A percentile compares a stretch with the other conserved stretches of the same genome.
phyloP scores from a whole-genome alignment of 768 basidiomycete species.

The Lentinula lateritia region DNA sequence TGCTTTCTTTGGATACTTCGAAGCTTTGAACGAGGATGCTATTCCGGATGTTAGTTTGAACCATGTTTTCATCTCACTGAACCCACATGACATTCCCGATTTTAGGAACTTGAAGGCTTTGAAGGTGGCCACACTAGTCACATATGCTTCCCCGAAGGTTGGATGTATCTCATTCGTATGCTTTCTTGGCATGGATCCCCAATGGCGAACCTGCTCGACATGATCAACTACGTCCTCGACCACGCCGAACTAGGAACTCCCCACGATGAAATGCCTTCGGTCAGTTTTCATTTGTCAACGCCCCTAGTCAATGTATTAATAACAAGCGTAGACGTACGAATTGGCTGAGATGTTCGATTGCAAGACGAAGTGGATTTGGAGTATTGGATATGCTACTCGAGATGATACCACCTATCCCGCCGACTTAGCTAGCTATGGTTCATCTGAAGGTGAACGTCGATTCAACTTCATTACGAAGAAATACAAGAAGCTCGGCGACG shows the following conservation, averaged over 20 bases:
- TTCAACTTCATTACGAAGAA: constrained; percentile 13
- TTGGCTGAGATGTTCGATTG: constrained; percentile 10
- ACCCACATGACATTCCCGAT: background rate
- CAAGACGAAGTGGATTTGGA: constrained; percentile 10
- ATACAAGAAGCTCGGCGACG: constrained; percentile 11
- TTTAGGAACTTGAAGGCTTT: constrained; percentile 9
- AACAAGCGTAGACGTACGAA: background rate
- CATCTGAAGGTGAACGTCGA: constrained; percentile 8
- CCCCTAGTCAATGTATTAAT: background rate
- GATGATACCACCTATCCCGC: constrained; percentile 10
- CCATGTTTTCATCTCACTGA: too few relatives aligned
- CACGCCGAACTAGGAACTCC: constrained; percentile 9
- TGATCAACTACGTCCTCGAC: constrained; percentile 12
- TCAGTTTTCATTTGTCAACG: background rate
- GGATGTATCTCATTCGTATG: constrained; percentile 13
- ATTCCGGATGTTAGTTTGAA: constrained; percentile 1
- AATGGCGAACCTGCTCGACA: constrained; percentile 11
- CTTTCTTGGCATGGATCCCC: constrained; percentile 11
- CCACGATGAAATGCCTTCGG: constrained; percentile 7
- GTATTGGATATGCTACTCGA: constrained; percentile 11
- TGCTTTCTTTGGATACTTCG: constrained; percentile 13
- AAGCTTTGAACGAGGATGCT: constrained; percentile 2
- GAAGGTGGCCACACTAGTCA: constrained; percentile 12
- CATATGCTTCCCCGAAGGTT: constrained; percentile 13
- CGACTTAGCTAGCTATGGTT: constrained; percentile 9